These are phyloP conservation scores for Pseudocercospora fuligena DNA, from an alignment of 2,329 filamentous ascomycete species.

Conservation along the genomic window DNA sequence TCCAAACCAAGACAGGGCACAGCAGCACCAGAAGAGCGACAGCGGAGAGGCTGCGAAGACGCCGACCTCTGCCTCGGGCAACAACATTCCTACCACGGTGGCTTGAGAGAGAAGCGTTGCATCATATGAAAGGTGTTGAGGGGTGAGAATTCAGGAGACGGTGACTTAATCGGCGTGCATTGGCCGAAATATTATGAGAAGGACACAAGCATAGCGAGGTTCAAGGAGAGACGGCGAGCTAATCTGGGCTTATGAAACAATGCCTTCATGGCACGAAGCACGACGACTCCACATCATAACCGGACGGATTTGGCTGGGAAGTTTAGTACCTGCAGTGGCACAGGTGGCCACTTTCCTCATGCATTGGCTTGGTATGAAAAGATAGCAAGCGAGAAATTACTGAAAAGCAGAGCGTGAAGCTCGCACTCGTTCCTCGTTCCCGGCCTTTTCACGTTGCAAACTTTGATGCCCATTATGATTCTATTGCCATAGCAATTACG, in stretches of 20 bases:
- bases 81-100: slow-evolving; percentile 14
- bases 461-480: neutral
- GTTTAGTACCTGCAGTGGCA: slow-evolving; percentile 4
- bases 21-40: slow-evolving; percentile 10
- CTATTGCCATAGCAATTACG: slow-evolving; percentile 54
- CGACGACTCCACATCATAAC: neutral
- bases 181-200: neutral
- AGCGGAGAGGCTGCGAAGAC: slow-evolving; percentile 18
- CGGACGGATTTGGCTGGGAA: slow-evolving; percentile 12
- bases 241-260: neutral
- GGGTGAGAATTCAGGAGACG: neutral
- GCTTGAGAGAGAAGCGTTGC: slow-evolving; percentile 7
- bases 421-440: neutral
- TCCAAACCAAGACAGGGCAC: slow-evolving; percentile 50
- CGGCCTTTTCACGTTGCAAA: neutral
- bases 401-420: neutral
- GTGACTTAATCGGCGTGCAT: neutral
- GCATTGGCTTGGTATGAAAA: slow-evolving; percentile 2
- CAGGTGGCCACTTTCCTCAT: slow-evolving; percentile 6
- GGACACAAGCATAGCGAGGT: slow-evolving; percentile 3
- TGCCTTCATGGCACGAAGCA: neutral
- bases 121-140: neutral
- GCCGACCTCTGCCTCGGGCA: slow-evolving; percentile 9
- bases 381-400: neutral
- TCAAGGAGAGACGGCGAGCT: neutral